Conservation (phyloP, 768 basidiomycete species). For the Krasilnikovozyma curviuscula region DNA sequence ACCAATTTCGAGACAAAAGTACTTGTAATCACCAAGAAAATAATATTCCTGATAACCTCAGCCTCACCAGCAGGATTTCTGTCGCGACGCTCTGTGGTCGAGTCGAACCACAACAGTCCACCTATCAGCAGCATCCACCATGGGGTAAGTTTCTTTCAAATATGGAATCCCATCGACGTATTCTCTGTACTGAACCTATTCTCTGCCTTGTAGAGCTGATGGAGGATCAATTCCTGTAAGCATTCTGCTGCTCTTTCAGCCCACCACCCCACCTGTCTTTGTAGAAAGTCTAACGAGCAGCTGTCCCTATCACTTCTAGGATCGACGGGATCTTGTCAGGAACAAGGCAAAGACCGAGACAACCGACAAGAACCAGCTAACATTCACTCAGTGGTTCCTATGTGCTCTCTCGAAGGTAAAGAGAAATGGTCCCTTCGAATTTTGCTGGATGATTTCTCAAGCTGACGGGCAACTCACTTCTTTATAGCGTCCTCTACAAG, state of each 20-base stretch:
- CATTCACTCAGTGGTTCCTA: slow-evolving; percentile 70
- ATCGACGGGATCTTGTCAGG: slow-evolving; percentile 28
- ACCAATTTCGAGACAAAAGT: no score
- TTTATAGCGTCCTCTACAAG: slow-evolving; percentile 53
- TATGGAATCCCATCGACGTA: neutral
- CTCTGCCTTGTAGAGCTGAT: slow-evolving; percentile 12
- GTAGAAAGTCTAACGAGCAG: neutral
- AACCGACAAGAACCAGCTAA: slow-evolving; percentile 77
- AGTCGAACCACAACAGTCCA: no score
- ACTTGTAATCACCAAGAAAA: no score
- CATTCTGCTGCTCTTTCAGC: neutral
- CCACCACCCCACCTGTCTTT: neutral
- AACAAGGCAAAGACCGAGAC: slow-evolving; percentile 46
- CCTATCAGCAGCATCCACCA: no score
- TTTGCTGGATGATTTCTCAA: no score
- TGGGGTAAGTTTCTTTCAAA: slow-evolving; percentile 3
- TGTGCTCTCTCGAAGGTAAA: slow-evolving; percentile 86
- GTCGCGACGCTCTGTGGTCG: no score
- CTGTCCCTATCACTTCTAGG: slow-evolving; percentile 1
- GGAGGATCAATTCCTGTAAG: slow-evolving; percentile 26
- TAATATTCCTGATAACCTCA: no score
- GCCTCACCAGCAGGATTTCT: no score
- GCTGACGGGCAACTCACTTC: neutral
- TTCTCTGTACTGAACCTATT: neutral
- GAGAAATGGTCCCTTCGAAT: neutral